A percentile compares a stretch with the other conserved stretches of the same genome.
Evolutionary conservation across 306 rosid species (phyloP).

Genomic region (Ormosia emarginata): DNA sequence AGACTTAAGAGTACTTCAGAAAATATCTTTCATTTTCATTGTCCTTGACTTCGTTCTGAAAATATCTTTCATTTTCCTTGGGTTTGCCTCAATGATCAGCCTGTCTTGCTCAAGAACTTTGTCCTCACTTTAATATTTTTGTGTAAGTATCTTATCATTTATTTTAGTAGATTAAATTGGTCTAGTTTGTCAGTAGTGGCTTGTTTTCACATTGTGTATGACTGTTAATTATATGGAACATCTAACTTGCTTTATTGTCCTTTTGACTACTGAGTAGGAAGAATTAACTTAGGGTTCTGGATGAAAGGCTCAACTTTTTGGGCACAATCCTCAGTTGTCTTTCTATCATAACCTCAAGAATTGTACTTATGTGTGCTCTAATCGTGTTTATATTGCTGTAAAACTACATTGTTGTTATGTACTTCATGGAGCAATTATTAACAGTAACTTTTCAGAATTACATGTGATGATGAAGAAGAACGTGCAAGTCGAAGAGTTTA

Average conservation of each 20-base stretch:
- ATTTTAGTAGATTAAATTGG: not conserved
- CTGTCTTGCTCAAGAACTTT: not conserved
- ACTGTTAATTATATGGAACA: not conserved
- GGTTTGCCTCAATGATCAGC: not conserved
- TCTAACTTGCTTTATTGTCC: not conserved
- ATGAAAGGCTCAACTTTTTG: not conserved
- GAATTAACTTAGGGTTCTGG: not conserved
- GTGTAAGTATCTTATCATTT: not conserved
- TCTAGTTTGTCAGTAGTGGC: not conserved
- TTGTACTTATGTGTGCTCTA: not conserved
- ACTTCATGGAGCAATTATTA: not conserved
- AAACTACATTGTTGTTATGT: not conserved
- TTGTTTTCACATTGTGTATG: not conserved
- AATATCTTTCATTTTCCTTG: not conserved
- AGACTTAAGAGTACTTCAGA: not conserved
- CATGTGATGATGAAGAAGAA: constrained; percentile 91
- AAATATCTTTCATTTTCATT: not conserved
- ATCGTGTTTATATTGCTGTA: not conserved
- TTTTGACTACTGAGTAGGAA: not conserved
- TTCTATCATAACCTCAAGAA: not conserved
- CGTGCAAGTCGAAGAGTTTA: constrained; percentile 84
- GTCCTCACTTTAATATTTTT: not conserved
- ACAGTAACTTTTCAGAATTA: constrained; percentile 44
- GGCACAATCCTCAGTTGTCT: not conserved
- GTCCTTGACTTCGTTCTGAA: not conserved